These are phyloP conservation scores for Saccharomyces hybrid DNA, from an alignment of 1,139 yeast species.

Conservation along the genomic window DNA sequence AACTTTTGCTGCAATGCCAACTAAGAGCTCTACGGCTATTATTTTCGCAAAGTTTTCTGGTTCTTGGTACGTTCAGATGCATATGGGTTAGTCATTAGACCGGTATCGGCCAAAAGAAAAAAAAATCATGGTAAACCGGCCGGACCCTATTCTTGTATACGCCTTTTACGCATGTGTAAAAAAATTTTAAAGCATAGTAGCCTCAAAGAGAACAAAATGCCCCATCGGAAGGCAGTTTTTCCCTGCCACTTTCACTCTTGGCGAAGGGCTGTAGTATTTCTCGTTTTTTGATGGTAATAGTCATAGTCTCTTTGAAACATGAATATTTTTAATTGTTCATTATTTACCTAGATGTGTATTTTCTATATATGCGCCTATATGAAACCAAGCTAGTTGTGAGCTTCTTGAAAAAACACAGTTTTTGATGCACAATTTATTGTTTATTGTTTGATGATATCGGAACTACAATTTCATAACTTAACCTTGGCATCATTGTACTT, in stretches of 20 bases:
- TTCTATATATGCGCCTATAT: neutral
- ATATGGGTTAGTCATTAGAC: neutral
- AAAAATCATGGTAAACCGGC: neutral
- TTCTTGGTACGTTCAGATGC: no score
- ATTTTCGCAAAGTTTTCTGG: no score
- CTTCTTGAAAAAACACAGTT: neutral
- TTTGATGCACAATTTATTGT: no score
- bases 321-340: neutral
- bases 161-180: neutral
- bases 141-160: neutral
- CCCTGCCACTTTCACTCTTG: no score
- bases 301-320: neutral
- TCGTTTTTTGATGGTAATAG: no score
- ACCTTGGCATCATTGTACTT: conserved; percentile 28
- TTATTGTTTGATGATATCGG: neutral
- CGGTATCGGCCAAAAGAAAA: neutral
- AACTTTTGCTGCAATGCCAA: neutral
- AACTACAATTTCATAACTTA: neutral
- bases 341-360: neutral
- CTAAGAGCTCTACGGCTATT: neutral
- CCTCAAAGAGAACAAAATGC: neutral
- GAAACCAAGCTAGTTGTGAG: neutral
- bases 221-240: neutral
- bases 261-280: no score
- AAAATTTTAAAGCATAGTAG: neutral